phyloP scores from a whole-genome alignment of 2,329 filamentous ascomycete genomes.

The Hypomyces rosellus region DNA sequence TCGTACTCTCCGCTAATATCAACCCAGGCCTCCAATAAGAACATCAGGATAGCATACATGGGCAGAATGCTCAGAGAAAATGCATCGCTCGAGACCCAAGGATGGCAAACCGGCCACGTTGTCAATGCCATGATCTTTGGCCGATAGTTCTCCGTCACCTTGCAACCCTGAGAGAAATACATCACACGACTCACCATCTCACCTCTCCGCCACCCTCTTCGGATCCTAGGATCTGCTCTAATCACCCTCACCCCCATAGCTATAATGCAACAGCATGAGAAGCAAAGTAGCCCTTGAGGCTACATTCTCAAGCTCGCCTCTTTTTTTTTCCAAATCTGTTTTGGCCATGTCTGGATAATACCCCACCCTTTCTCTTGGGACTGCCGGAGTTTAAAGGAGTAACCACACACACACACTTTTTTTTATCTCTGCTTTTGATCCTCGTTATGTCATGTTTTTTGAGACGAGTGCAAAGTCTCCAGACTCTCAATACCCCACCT shows the following conservation, averaged over 20 bases:
- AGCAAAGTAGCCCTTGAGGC: too few relatives aligned
- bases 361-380: slow-evolving; percentile 14
- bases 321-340: background rate
- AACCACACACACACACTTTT: background rate
- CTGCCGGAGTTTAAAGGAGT: slow-evolving; percentile 4
- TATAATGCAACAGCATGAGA: too few relatives aligned
- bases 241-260: background rate
- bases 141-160: slow-evolving; percentile 23
- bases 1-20: background rate
- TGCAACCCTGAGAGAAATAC: too few relatives aligned
- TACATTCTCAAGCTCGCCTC: too few relatives aligned
- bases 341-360: slow-evolving; percentile 22
- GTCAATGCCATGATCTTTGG: slow-evolving; percentile 69
- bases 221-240: too few relatives aligned
- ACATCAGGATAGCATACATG: slow-evolving; percentile 69
- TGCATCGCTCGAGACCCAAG: slow-evolving; percentile 58
- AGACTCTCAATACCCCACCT: background rate
- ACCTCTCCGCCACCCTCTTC: background rate
- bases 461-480: too few relatives aligned
- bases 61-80: slow-evolving; percentile 72
- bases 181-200: too few relatives aligned
- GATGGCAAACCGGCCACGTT: slow-evolving; percentile 69
- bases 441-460: background rate
- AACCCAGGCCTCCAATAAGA: slow-evolving; percentile 44
- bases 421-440: background rate